Conservation (phyloP, 371 early-diverging fungal genomes). For the Phascolomyces articulosus region DNA sequence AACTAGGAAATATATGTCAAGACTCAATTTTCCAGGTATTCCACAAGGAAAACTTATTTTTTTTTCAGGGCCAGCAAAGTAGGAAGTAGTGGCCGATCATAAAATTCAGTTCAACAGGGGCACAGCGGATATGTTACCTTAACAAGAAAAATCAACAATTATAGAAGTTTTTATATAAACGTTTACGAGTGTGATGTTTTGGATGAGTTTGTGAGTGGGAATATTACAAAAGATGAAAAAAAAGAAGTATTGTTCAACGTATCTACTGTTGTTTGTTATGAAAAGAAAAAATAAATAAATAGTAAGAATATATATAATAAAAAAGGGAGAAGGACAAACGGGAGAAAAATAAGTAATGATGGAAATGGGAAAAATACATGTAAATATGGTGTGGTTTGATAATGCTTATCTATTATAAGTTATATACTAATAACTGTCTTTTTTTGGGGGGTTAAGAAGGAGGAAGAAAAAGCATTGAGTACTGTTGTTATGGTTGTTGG, state of each 20-base stretch:
- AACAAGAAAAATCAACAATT: slow-evolving; percentile 5
- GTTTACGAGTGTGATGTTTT: too few relatives aligned
- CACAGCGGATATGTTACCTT: background rate
- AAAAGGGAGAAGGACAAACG: background rate
- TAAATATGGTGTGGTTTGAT: background rate
- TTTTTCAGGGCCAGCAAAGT: too few relatives aligned
- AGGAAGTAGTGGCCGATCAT: too few relatives aligned
- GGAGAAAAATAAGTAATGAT: background rate
- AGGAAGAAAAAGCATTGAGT: too few relatives aligned
- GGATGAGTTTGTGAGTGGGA: background rate
- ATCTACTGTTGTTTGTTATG: background rate
- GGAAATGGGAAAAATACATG: background rate
- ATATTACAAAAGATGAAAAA: slow-evolving; percentile 3
- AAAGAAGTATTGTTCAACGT: background rate
- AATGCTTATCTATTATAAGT: background rate
- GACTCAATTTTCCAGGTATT: background rate
- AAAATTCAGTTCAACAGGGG: too few relatives aligned
- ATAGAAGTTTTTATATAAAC: background rate
- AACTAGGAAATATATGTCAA: background rate
- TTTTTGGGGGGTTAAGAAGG: background rate
- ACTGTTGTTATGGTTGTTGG: too few relatives aligned
- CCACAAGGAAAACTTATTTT: background rate
- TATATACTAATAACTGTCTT: background rate
- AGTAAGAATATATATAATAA: background rate
- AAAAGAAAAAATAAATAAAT: background rate